Evolutionary conservation across 495 filamentous ascomycete genomes (phyloP).

Genomic region (Penicillium canescens): DNA sequence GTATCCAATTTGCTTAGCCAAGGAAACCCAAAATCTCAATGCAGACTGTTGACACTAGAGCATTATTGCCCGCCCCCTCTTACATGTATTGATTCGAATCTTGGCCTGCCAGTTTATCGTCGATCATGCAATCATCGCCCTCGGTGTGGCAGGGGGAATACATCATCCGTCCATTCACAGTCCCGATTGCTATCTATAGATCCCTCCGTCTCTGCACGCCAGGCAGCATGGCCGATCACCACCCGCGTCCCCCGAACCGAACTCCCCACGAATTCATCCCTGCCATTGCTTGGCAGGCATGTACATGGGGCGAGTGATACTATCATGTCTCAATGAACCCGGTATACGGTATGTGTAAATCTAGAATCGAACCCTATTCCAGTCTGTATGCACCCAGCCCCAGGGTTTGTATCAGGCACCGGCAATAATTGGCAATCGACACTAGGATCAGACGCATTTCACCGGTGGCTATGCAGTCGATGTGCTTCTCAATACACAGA

Average conservation of each 20-base stretch:
- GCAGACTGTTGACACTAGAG: neutral
- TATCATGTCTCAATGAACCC: neutral
- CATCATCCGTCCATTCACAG: neutral
- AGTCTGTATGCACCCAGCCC: neutral
- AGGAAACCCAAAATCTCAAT: neutral
- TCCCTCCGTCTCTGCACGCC: neutral
- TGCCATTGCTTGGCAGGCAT: conserved; percentile 1
- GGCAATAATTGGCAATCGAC: neutral
- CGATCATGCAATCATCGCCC: conserved; percentile 3
- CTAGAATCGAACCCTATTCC: neutral
- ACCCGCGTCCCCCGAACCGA: no score
- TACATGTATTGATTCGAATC: neutral
- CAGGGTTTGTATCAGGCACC: neutral
- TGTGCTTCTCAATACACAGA: neutral
- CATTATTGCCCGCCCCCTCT: neutral
- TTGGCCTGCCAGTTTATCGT: conserved; percentile 6
- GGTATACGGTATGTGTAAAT: conserved; percentile 1
- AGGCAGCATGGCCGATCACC: conserved; percentile 3
- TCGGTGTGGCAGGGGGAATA: neutral
- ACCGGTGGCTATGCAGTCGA: conserved; percentile 9
- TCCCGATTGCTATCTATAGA: conserved; percentile 1
- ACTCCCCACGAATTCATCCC: conserved; percentile 9
- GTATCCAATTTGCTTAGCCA: neutral
- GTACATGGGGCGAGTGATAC: neutral
- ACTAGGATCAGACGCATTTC: neutral